Evolutionary conservation across 139 green algal genomes (phyloP), one percentile per base, ranked within the genome.

Genomic region (Pseudopediastrum boryanum): DNA sequence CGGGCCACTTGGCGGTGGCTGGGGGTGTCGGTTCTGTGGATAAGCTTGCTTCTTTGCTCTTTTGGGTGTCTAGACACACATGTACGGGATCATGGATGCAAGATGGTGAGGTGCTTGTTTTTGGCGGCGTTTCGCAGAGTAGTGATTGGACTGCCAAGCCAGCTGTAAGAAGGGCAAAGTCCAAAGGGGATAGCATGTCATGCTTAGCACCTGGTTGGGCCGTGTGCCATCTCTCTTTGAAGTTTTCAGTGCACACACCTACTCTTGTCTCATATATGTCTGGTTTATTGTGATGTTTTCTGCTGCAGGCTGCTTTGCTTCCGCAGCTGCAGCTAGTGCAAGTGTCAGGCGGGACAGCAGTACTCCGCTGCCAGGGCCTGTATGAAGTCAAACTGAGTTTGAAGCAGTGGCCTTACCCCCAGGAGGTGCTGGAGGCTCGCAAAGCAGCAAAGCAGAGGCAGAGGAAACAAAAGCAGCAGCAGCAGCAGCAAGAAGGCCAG

Each of bases 311-410:
- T 78, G 71, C 71, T 16, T 56, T 56, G 46, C 46, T 56, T 12
- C 46, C 16, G 46, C 46, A n/a, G 46, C 38, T 81, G 10, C 25
- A 50, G 35, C 59, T 81, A 1, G 62, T 81, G 16, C 41, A 72
- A 29, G 74, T 81, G 27, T 29, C 65, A 29, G 61, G 36, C 65
- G 74, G 74, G 36, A 67, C 36, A 52, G 74, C 74, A 19, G 74
- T 81, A 46, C 62, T 81, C 23, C 21, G 62, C 31, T 81, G 74
- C 33, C 38, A 74, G 44, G 74, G 74, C 12, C 35, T 81, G 5
- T 81, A 74, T 64, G 74, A 81, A 27, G 74, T 66, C 33, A 62
- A 72, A 44, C 43, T 81, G 43, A 56, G 33, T 5, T 48, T 81
- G 13, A 35, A 50, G 4, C 38, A 81, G 62, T 46, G 39, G 46